Conservation (phyloP, 441 rosid genomes). For the Geranium incanum region DNA sequence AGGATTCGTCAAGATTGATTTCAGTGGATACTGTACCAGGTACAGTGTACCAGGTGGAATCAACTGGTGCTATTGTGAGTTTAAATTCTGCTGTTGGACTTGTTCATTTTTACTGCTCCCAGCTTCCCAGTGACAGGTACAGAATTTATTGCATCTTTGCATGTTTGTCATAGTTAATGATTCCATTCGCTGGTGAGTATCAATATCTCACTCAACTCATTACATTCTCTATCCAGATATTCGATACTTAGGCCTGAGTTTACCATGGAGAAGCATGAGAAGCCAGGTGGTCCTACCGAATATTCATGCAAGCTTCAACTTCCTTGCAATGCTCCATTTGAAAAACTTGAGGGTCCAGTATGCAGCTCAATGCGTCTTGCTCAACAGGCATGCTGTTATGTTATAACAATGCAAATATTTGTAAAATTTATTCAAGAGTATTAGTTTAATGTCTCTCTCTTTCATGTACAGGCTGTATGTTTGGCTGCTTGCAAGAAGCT, state of each 20-base stretch:
- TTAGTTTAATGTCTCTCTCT: conserved; percentile 16
- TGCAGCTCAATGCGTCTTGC: conserved; percentile 96
- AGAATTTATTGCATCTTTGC: conserved; percentile 6
- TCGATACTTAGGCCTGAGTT: conserved; percentile 97
- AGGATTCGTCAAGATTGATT: conserved; percentile 79
- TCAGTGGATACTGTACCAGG: conserved; percentile 73
- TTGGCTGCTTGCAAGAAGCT: conserved; percentile 98
- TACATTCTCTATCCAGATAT: conserved; percentile 44
- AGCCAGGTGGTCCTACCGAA: conserved; percentile 80
- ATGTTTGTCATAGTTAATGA: background rate
- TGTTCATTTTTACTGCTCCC: conserved; percentile 91
- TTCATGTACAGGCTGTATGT: conserved; percentile 77
- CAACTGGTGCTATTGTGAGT: conserved; percentile 98
- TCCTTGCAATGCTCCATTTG: conserved; percentile 98
- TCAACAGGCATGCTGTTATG: conserved; percentile 59
- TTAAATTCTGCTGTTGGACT: conserved; percentile 97
- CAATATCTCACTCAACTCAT: conserved; percentile 15
- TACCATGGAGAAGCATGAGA: conserved; percentile 83
- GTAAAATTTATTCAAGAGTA: conserved; percentile 13
- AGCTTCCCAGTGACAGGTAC: conserved; percentile 97
- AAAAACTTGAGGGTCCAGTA: conserved; percentile 89
- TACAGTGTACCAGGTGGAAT: conserved; percentile 85
- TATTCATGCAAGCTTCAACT: conserved; percentile 98
- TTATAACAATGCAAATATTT: conserved; percentile 9
- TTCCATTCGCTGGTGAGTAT: background rate